Percentiles rank a stretch among this genome's conserved stretches.
Evolutionary conservation across 208 protist species (phyloP).

Genomic region (Crithidia sp.): DNA sequence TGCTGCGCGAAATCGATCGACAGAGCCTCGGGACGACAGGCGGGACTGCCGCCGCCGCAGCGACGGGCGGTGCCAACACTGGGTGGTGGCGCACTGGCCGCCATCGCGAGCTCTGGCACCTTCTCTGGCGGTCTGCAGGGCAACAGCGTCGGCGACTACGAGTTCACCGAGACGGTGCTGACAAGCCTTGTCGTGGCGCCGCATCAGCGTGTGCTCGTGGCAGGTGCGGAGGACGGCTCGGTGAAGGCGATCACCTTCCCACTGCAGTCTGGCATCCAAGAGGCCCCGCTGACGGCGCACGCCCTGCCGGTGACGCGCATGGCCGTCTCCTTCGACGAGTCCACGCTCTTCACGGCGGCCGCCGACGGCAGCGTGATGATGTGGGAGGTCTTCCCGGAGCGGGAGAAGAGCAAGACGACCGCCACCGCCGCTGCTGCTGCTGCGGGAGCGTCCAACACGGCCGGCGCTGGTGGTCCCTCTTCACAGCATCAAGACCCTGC

Average conservation of each 20-base stretch:
- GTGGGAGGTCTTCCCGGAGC: slow-evolving; percentile 83
- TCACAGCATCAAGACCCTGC: slow-evolving; percentile 30
- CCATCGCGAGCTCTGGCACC: neutral
- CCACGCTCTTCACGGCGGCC: slow-evolving; percentile 87
- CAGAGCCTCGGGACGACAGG: slow-evolving; percentile 47
- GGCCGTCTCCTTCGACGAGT: slow-evolving; percentile 91
- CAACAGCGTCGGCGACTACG: slow-evolving; percentile 67
- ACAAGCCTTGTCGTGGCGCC: slow-evolving; percentile 78
- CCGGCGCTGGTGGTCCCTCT: slow-evolving; percentile 16
- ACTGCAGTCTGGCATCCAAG: slow-evolving; percentile 73
- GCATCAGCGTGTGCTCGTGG: slow-evolving; percentile 92
- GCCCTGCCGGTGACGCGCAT: slow-evolving; percentile 78
- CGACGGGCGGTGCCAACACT: neutral
- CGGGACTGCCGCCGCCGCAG: neutral
- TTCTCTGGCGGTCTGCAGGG: slow-evolving; percentile 12
- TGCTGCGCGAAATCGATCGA: slow-evolving; percentile 87
- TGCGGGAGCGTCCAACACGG: slow-evolving; percentile 24
- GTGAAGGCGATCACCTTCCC: slow-evolving; percentile 93
- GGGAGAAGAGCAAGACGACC: slow-evolving; percentile 49
- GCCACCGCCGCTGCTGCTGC: neutral
- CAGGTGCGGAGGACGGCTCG: slow-evolving; percentile 88
- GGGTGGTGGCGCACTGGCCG: neutral
- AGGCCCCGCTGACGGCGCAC: slow-evolving; percentile 76
- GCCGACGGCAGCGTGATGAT: slow-evolving; percentile 92
- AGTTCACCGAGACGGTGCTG: slow-evolving; percentile 74